Evolutionary conservation across 495 filamentous ascomycete species (phyloP), one percentile per base, ranked within the genome.

Genomic region (Jackrogersella minutella): DNA sequence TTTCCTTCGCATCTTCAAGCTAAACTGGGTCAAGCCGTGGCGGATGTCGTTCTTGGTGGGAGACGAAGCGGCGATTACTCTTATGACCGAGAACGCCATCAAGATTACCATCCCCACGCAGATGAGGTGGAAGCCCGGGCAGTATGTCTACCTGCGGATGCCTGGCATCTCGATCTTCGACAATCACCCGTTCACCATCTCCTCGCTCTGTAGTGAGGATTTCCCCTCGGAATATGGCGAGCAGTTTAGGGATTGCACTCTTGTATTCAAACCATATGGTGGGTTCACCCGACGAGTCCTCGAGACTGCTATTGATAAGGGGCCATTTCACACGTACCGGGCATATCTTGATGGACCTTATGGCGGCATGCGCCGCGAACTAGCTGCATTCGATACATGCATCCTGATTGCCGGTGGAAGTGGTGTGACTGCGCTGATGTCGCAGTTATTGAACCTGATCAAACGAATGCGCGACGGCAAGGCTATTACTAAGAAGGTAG

Each of bases 141-240:
- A 98, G 75, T 97, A 94, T 64, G 91, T 98, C 21, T 98, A 97
- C 70, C 82, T 98, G 8, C 86, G 95, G 44, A 93, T 98, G 87
- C 94, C 94, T 0, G 90, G 91, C 1, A 92, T 98, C 64, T 92
- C 91, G 0, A 73, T 95, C 24, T 86, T 97, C 66, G 90, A 97
- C 69, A 97, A 94, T 68, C 94, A 98, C 62, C 94, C 94, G 3
- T 98, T 98, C 76, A 98, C 94, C 3, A 93, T 98, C 52, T 89
- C 95, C 6, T 97, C 93, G 0, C 85, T 97, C 14, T 96, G 83
- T 86, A 91, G 77, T 40, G 83, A 84, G 40, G 93, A 97, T 71
- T 95, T 96, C 59, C 92, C 92, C 7, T 96, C 93, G 10, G 88
- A 89, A 46, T 96, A 94, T 71, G 91, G 91, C 39, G 89, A 93